These are phyloP conservation scores for Strobilomyces confusus DNA, from an alignment of 768 basidiomycete species.

Conservation along the genomic window DNA sequence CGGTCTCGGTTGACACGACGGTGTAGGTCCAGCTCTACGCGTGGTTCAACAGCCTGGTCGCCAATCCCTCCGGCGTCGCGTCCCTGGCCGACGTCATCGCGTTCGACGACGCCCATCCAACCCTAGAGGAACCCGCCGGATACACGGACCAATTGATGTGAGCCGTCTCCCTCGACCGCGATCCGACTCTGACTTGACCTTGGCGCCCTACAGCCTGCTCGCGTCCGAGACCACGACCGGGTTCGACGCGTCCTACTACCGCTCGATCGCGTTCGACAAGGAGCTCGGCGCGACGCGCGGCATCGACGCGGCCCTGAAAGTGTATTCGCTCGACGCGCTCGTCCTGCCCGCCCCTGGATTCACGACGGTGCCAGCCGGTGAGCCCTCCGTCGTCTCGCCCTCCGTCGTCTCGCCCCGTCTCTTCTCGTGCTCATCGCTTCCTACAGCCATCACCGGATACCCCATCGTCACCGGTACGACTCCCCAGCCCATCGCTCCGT, in stretches of 20 bases:
- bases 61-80: slow-evolving; percentile 49
- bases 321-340: background rate
- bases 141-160: slow-evolving; percentile 35
- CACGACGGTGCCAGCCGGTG: background rate
- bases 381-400: background rate
- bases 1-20: background rate
- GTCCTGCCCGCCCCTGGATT: slow-evolving; percentile 22
- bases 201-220: background rate
- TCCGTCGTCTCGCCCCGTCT: too few species aligned
- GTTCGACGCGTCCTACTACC: background rate
- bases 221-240: background rate
- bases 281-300: background rate
- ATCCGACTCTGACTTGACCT: too few species aligned
- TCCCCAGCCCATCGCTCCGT: background rate
- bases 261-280: background rate
- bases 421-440: background rate
- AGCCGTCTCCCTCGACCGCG: slow-evolving; percentile 8
- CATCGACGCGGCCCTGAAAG: background rate
- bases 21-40: slow-evolving; percentile 48
- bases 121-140: slow-evolving; percentile 45
- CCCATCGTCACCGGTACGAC: slow-evolving; percentile 32
- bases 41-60: slow-evolving; percentile 48
- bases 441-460: slow-evolving; percentile 35
- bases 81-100: slow-evolving; percentile 54
- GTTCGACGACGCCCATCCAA: slow-evolving; percentile 55